phyloP scores from a whole-genome alignment of 2,329 filamentous ascomycete genomes.

The Davidsoniella virescens region DNA sequence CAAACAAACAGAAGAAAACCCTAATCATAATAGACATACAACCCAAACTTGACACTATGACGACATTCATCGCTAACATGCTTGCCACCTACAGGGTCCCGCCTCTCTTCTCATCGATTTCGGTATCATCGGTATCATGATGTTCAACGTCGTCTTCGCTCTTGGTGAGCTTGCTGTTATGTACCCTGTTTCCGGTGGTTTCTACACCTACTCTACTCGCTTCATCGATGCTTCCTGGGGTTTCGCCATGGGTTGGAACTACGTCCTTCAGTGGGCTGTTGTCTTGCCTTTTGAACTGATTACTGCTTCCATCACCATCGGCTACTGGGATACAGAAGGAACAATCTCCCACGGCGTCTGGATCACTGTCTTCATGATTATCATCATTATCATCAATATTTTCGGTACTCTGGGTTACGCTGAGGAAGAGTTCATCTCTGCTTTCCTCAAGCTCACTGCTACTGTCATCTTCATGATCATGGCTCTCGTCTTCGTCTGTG shows the following conservation, averaged over 20 bases:
- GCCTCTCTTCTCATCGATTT: constrained; percentile 33
- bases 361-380: constrained; percentile 35
- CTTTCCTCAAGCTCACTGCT: constrained; percentile 38
- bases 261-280: constrained; percentile 33
- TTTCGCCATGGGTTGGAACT: constrained; percentile 38
- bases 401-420: constrained; percentile 38
- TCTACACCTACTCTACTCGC: constrained; percentile 44
- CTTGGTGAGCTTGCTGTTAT: constrained; percentile 45
- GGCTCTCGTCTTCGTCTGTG: constrained; percentile 38
- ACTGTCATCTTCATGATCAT: constrained; percentile 47
- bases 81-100: constrained; percentile 19
- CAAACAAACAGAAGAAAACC: too few relatives aligned
- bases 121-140: constrained; percentile 40
- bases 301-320: constrained; percentile 33
- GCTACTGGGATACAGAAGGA: constrained; percentile 31
- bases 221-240: constrained; percentile 47
- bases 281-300: constrained; percentile 35
- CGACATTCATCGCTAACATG: constrained; percentile 2
- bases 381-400: constrained; percentile 34
- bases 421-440: constrained; percentile 41
- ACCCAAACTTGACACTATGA: too few relatives aligned
- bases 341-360: constrained; percentile 30
- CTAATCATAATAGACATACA: too few relatives aligned
- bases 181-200: constrained; percentile 46
- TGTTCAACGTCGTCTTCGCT: constrained; percentile 44